Evolutionary conservation across 495 filamentous ascomycete genomes (phyloP), one percentile per base, ranked within the genome.

Genomic region (Neurospora tetrasperma): DNA sequence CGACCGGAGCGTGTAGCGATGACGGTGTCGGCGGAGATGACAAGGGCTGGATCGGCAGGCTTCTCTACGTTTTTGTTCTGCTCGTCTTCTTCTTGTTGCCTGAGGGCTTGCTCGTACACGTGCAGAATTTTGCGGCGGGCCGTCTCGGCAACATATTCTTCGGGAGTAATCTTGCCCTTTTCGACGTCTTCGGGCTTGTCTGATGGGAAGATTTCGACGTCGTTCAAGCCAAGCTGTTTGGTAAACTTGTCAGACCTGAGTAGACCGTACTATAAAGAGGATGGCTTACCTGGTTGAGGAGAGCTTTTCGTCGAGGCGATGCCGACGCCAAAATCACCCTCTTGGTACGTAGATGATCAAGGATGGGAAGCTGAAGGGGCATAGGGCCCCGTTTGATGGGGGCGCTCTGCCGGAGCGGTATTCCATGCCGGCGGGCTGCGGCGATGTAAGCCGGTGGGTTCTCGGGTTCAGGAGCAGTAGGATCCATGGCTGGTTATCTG

Each of bases 1-100:
- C 85, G 78, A 0, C 94, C 96, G 1, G 82, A 76, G n/a, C 86
- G 82, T 41, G 90, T 90, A 10, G 95, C 93, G 75, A 98, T 92
- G 39, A 99, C 84, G 2, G 96, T 99, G 78, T 98, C 96, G 2
- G 96, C 96, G 2, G 94, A 93, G 38, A 99, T 87, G 44, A 99
- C 92, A 0, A 99, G 84, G 11, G 87, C 92, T 0, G 94, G 95
- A 74, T 98, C 96, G 40, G 48, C 27, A 5, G 38, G 44, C 8
- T n/a, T 41, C 8, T 73, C 48, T n/a, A 39, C 38, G 8, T 14
- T 38, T 23, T 46, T 41, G 23, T 39, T 40, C 31, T 73, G 54
- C 27, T 46, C 42, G 88, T 88, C 71, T 82, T 82, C 20, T 75
- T 73, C 73, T 27, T 79, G 75, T 16, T 74, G 89, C 72, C 89